Conservation (phyloP, 2,329 filamentous ascomycete genomes). For the Lachnellula arida region DNA sequence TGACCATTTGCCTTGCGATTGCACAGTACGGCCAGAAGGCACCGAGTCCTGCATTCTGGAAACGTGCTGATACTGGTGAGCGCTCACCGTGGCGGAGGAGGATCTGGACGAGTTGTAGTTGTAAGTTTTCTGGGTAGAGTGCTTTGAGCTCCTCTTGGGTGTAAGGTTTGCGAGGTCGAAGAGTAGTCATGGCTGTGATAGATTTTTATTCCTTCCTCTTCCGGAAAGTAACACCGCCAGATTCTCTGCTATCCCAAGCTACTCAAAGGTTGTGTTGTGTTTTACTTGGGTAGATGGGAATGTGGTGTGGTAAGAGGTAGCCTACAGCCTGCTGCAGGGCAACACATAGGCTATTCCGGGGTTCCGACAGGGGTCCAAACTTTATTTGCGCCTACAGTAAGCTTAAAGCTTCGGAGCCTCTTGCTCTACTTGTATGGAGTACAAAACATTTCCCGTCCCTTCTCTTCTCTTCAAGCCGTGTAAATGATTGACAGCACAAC, state of each 20-base stretch:
- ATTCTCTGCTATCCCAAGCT: not conserved
- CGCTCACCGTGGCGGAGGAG: conserved; percentile 76
- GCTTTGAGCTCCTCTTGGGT: conserved; percentile 70
- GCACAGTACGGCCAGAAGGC: conserved; percentile 88
- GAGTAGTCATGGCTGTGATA: conserved; percentile 62
- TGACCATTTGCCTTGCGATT: conserved; percentile 65
- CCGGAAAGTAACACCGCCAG: not conserved
- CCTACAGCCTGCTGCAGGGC: too few relatives aligned
- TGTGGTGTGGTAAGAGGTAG: not conserved
- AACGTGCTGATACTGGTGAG: conserved; percentile 81
- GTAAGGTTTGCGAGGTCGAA: conserved; percentile 72
- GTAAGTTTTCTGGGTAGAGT: conserved; percentile 75
- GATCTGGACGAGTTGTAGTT: conserved; percentile 87
- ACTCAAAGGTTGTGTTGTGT: not conserved
- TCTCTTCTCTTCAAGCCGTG: not conserved
- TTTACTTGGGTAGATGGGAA: not conserved
- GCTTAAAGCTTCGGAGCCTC: not conserved
- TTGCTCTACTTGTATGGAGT: too few relatives aligned
- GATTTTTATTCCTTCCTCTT: not conserved
- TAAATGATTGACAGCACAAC: not conserved
- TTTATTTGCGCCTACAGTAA: not conserved
- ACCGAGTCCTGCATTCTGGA: conserved; percentile 68
- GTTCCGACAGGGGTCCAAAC: not conserved
- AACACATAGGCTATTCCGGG: too few relatives aligned
- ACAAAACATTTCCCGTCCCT: not conserved